These are phyloP conservation scores for Scytalidium lignicola DNA, from an alignment of 2,329 filamentous ascomycete species.

Conservation along the genomic window DNA sequence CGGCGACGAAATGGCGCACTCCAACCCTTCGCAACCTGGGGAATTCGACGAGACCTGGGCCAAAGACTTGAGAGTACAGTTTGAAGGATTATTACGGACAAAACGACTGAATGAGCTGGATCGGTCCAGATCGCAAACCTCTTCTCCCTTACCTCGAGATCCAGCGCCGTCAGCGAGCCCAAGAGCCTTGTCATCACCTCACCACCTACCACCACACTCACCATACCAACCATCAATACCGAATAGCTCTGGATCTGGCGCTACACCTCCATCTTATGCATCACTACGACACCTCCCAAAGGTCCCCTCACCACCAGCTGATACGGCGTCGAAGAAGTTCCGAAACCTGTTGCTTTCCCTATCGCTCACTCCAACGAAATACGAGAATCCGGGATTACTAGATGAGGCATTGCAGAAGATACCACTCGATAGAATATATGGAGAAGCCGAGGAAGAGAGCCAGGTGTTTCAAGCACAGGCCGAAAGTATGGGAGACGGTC, in stretches of 20 bases:
- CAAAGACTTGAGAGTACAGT: slow-evolving; percentile 72
- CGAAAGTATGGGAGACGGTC: slow-evolving; percentile 75
- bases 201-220: slow-evolving; percentile 16
- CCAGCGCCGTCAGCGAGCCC: slow-evolving; percentile 45
- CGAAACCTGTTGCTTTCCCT: slow-evolving; percentile 78
- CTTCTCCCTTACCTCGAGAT: slow-evolving; percentile 51
- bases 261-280: slow-evolving; percentile 53
- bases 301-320: slow-evolving; percentile 70
- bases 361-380: slow-evolving; percentile 84
- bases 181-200: slow-evolving; percentile 31
- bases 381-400: slow-evolving; percentile 90
- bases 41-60: slow-evolving; percentile 67
- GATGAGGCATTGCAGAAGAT: slow-evolving; percentile 87
- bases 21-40: slow-evolving; percentile 14
- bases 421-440: slow-evolving; percentile 85
- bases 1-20: slow-evolving; percentile 22
- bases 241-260: slow-evolving; percentile 30
- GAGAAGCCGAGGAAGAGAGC: slow-evolving; percentile 88
- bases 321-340: slow-evolving; percentile 67
- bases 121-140: slow-evolving; percentile 51
- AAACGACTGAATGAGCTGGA: slow-evolving; percentile 82
- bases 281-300: slow-evolving; percentile 61
- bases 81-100: slow-evolving; percentile 80
- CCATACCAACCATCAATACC: slow-evolving; percentile 42
- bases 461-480: slow-evolving; percentile 85